Evolutionary conservation across 1,284 basidiomycete genomes (phyloP), one percentile per base, ranked within the genome.

Genomic region (Spongispora temasekensis): DNA sequence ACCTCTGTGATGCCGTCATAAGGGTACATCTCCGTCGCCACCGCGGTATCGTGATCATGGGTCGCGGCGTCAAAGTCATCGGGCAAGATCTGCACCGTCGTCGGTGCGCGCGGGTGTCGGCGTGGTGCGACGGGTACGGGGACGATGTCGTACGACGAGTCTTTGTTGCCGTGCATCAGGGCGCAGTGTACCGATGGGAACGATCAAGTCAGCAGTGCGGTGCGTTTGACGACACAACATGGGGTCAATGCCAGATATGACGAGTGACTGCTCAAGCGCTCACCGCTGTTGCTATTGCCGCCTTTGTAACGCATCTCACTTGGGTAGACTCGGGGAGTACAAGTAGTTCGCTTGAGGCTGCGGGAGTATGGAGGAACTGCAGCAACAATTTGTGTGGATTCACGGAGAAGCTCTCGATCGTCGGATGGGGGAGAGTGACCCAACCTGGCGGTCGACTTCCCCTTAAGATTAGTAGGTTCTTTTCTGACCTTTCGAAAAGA

Each of bases 141-240:
- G 35, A 75, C 70, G 31, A 73, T 72, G 35, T 73, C 73, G 32
- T 73, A 72, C 31, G 71, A 75, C 34, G 71, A 73, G 52, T 75
- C 71, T 75, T 61, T 53, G 23, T 55, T 52, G 25, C 37, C 61
- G 25, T 60, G 19, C 5, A 52, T 5, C 30, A 23, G 40, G 37
- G 25, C 12, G 28, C 17, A 44, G 27, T 9, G 15, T 52, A 69
- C 70, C 57, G 64, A 69, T 56, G 55, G 12, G 56, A 19, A 56
- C 59, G 65, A 67, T 63, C 34, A 34, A n/a, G 13, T 46, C 51
- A 67, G 71, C 61, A 67, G 57, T 27, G 31, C 35, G n/a, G 42
- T 55, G 7, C 28, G 15, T 53, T 25, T n/a, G n/a, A n/a, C n/a
- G n/a, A n/a, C n/a, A n/a, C n/a, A n/a, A n/a, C n/a, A n/a, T n/a